A percentile compares a stretch with the other conserved stretches of the same genome.
phyloP scores from a whole-genome alignment of 2,329 filamentous ascomycete species.

The Fusarium sp. region DNA sequence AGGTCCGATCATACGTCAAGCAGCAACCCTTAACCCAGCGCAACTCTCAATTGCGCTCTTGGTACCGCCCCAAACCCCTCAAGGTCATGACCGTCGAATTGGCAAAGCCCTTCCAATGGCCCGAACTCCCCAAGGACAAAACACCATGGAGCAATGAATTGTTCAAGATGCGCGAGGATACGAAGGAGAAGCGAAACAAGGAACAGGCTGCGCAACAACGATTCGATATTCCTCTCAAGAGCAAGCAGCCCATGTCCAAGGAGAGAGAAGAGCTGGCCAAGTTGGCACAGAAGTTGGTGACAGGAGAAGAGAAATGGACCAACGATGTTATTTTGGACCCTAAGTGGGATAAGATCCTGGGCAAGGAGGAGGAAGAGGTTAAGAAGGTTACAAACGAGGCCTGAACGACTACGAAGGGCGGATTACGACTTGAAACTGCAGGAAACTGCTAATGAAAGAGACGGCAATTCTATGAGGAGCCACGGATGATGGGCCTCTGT shows the following conservation, averaged over 20 bases:
- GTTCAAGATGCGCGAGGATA: slow-evolving; percentile 65
- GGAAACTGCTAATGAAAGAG: slow-evolving; percentile 43
- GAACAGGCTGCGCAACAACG: slow-evolving; percentile 51
- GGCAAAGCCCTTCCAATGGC: slow-evolving; percentile 89
- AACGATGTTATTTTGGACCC: slow-evolving; percentile 60
- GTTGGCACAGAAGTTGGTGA: slow-evolving; percentile 72
- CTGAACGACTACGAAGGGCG: slow-evolving; percentile 29
- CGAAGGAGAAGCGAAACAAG: slow-evolving; percentile 57
- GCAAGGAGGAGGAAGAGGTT: slow-evolving; percentile 40
- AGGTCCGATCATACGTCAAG: slow-evolving; percentile 83
- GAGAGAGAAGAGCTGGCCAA: slow-evolving; percentile 66
- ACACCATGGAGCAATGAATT: slow-evolving; percentile 74
- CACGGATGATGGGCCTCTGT: slow-evolving; percentile 37
- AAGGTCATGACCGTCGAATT: slow-evolving; percentile 98
- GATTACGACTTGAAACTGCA: slow-evolving; percentile 20
- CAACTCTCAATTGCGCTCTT: slow-evolving; percentile 63
- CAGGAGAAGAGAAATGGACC: slow-evolving; percentile 72
- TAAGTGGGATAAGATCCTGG: slow-evolving; percentile 58
- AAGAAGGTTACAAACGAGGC: slow-evolving; percentile 44
- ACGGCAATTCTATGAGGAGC: slow-evolving; percentile 27
- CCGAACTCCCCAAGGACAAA: slow-evolving; percentile 73
- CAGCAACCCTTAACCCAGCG: slow-evolving; percentile 68
- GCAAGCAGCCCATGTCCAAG: slow-evolving; percentile 57
- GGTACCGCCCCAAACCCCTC: slow-evolving; percentile 76
- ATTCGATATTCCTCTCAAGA: slow-evolving; percentile 54